Conservation (phyloP, 805 yeast species). For the Phaffomyces thermotolerans region DNA sequence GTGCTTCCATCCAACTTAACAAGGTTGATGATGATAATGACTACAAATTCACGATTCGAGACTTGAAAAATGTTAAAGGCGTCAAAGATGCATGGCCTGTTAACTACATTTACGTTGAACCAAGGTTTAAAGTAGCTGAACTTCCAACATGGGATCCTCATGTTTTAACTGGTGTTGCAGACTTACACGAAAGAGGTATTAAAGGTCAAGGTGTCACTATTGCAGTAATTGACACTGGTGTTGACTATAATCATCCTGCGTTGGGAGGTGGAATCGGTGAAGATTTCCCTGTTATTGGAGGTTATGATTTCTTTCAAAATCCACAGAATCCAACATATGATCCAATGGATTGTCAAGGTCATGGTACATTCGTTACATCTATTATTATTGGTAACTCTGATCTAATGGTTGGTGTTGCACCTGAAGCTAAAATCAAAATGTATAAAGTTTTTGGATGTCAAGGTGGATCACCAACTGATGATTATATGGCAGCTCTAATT, state of each 20-base stretch:
- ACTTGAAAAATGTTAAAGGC: conserved; percentile 5
- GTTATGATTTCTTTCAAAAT: conserved; percentile 9
- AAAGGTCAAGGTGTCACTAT: conserved; percentile 5
- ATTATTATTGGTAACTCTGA: conserved; percentile 8
- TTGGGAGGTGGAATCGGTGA: conserved; percentile 10
- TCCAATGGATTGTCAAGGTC: conserved; percentile 15
- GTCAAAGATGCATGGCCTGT: conserved; percentile 12
- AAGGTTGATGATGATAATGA: conserved; percentile 1
- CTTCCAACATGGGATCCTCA: conserved; percentile 6
- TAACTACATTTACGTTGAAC: conserved; percentile 4
- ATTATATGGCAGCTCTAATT: conserved; percentile 10
- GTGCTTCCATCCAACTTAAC: conserved; percentile 8
- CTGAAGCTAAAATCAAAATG: conserved; percentile 10
- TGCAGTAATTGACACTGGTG: conserved; percentile 9
- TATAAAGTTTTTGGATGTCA: conserved; percentile 12
- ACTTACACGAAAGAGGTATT: conserved; percentile 6
- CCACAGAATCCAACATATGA: conserved; percentile 6
- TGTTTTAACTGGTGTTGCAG: conserved; percentile 4
- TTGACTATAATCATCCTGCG: conserved; percentile 5
- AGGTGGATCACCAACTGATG: conserved; percentile 7
- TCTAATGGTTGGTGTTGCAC: conserved; percentile 10
- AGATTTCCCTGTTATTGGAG: conserved; percentile 9
- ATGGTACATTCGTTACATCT: conserved; percentile 15
- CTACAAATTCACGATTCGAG: conserved; percentile 5
- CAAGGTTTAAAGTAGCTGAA: not conserved